These are phyloP conservation scores for Cephalotrichum gorgonifer DNA, from an alignment of 2,329 filamentous ascomycete genomes.

Conservation along the genomic window DNA sequence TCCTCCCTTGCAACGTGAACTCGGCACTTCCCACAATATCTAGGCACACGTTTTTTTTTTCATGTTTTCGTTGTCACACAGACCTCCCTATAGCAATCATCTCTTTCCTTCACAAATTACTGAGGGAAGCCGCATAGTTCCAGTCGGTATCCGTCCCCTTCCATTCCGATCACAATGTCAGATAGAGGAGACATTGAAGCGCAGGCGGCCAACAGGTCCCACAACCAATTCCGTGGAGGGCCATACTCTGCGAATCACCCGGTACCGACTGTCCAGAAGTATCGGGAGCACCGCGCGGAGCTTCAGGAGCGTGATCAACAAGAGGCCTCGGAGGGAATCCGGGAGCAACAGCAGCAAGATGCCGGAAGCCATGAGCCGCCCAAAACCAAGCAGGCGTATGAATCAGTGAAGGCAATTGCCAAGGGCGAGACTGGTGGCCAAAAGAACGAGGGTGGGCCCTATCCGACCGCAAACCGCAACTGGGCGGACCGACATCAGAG, in stretches of 20 bases:
- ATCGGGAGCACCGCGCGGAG: slow-evolving; percentile 33
- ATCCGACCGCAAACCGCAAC: slow-evolving; percentile 21
- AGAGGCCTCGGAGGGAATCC: slow-evolving; percentile 10
- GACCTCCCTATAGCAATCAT: too few species aligned
- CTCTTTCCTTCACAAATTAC: too few species aligned
- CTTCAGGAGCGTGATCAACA: slow-evolving; percentile 28
- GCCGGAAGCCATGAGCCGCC: slow-evolving; percentile 22
- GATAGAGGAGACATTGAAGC: slow-evolving; percentile 26
- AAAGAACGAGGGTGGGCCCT: slow-evolving; percentile 4
- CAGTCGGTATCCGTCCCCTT: too few species aligned
- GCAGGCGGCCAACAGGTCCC: slow-evolving; percentile 21
- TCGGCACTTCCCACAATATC: too few species aligned
- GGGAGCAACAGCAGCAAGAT: background rate
- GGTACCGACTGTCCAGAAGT: slow-evolving; percentile 38
- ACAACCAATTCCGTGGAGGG: background rate
- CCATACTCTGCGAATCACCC: slow-evolving; percentile 32
- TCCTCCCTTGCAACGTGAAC: too few species aligned
- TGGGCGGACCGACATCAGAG: slow-evolving; percentile 23
- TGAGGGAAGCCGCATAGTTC: too few species aligned
- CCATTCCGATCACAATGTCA: slow-evolving; percentile 25
- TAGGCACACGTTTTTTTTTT: too few species aligned
- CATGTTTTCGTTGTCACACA: too few species aligned
- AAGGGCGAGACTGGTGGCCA: background rate
- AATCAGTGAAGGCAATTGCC: background rate
- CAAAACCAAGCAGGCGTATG: slow-evolving; percentile 14